These are phyloP conservation scores for Acer negundo DNA, from an alignment of 345 rosid genomes.

Conservation along the genomic window DNA sequence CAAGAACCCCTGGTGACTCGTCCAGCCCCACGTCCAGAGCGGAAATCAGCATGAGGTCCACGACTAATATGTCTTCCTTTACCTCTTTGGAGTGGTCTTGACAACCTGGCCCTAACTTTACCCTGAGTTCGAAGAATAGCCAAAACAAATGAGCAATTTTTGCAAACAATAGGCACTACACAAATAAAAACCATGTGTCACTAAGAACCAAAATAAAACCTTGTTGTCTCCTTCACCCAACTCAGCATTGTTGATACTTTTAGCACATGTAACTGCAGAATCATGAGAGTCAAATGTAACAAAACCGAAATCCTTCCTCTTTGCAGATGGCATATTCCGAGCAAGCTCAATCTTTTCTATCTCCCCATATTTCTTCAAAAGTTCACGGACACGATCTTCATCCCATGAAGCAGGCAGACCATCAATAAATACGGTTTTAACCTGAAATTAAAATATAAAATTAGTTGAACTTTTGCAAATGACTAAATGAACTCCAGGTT, in stretches of 20 bases:
- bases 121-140: slow-evolving; percentile 45
- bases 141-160: background rate
- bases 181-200: background rate
- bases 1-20: slow-evolving; percentile 66
- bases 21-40: slow-evolving; percentile 63
- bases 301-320: slow-evolving; percentile 96
- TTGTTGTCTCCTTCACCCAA: slow-evolving; percentile 80
- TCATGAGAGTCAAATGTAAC: slow-evolving; percentile 92
- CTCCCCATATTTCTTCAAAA: slow-evolving; percentile 72
- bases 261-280: slow-evolving; percentile 89
- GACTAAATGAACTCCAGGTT: background rate
- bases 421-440: slow-evolving; percentile 88
- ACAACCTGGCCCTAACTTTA: slow-evolving; percentile 94
- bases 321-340: slow-evolving; percentile 95
- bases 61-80: slow-evolving; percentile 62
- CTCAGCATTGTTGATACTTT: slow-evolving; percentile 87
- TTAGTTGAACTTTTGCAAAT: slow-evolving; percentile 6
- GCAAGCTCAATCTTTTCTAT: slow-evolving; percentile 96
- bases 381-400: slow-evolving; percentile 76
- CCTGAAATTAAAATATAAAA: slow-evolving; percentile 47
- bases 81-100: slow-evolving; percentile 90
- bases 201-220: slow-evolving; percentile 42
- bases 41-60: slow-evolving; percentile 38
- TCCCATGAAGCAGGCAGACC: slow-evolving; percentile 93
- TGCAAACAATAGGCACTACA: slow-evolving; percentile 4